Percentiles rank a stretch among this genome's conserved stretches.
phyloP scores from a whole-genome alignment of 2,329 filamentous ascomycete species.

The Bipolaris gigantea region DNA sequence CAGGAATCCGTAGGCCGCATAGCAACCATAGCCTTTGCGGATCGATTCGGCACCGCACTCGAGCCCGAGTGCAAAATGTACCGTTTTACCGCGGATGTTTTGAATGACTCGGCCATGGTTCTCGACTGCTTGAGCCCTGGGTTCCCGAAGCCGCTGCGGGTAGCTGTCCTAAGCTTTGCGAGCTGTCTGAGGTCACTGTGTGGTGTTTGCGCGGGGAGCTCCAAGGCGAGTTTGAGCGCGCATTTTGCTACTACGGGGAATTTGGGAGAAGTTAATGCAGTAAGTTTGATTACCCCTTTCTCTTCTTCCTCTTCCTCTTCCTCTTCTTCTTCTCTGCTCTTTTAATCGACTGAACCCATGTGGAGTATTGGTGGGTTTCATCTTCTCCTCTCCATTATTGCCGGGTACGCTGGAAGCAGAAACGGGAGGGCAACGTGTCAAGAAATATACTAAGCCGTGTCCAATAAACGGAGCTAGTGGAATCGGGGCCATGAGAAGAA shows the following conservation, averaged over 20 bases:
- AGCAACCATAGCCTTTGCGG: slow-evolving; percentile 84
- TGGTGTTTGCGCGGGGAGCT: slow-evolving; percentile 85
- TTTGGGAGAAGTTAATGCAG: slow-evolving; percentile 87
- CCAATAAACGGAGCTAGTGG: too few relatives aligned
- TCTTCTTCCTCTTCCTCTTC: too few relatives aligned
- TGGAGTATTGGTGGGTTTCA: background rate
- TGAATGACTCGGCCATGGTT: slow-evolving; percentile 85
- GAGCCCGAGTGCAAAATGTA: slow-evolving; percentile 92
- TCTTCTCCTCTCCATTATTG: background rate
- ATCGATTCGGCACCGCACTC: slow-evolving; percentile 77
- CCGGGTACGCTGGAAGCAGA: too few relatives aligned
- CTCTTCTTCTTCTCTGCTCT: background rate
- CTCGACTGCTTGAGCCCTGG: slow-evolving; percentile 81
- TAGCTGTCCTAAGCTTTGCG: slow-evolving; percentile 61
- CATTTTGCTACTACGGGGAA: slow-evolving; percentile 90
- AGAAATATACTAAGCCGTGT: too few relatives aligned
- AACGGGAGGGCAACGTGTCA: too few relatives aligned
- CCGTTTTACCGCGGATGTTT: slow-evolving; percentile 80
- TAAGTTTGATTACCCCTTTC: slow-evolving; percentile 41
- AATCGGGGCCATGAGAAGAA: too few relatives aligned
- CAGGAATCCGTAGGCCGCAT: slow-evolving; percentile 80
- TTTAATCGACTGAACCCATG: background rate
- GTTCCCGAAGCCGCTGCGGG: slow-evolving; percentile 62
- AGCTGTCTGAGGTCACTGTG: slow-evolving; percentile 69
- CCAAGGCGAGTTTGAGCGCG: slow-evolving; percentile 86